phyloP scores from a whole-genome alignment of 805 yeast genomes.

The Metschnikowia aberdeeniae region DNA sequence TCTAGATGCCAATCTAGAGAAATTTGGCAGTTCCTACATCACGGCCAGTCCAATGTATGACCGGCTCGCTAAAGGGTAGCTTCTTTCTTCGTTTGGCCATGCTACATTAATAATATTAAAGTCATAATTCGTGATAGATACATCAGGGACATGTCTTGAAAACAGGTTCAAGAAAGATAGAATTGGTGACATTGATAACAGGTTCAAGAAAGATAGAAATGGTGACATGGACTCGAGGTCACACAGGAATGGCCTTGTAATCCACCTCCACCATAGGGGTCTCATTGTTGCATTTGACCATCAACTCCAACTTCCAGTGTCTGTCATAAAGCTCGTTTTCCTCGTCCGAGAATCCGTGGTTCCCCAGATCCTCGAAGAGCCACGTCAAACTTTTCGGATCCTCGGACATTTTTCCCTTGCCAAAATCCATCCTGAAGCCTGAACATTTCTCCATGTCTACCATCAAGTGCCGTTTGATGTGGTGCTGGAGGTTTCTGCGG shows the following conservation, averaged over 20 bases:
- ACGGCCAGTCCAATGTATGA: slow-evolving; percentile 39
- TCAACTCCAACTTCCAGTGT: slow-evolving; percentile 63
- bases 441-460: slow-evolving; percentile 59
- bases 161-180: neutral
- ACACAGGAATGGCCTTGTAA: slow-evolving; percentile 51
- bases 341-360: slow-evolving; percentile 51
- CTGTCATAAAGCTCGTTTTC: slow-evolving; percentile 43
- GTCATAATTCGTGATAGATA: neutral
- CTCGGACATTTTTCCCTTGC: slow-evolving; percentile 45
- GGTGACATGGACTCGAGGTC: neutral
- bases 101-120: neutral
- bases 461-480: slow-evolving; percentile 64
- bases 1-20: slow-evolving; percentile 42
- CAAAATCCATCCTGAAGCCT: slow-evolving; percentile 54
- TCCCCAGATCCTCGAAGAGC: slow-evolving; percentile 57
- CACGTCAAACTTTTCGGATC: slow-evolving; percentile 53
- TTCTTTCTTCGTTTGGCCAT: neutral
- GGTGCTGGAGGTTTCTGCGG: slow-evolving; percentile 71
- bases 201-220: neutral
- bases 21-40: slow-evolving; percentile 33
- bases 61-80: slow-evolving; percentile 19
- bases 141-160: neutral
- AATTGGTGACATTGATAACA: neutral
- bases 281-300: slow-evolving; percentile 61
- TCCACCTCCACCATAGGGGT: slow-evolving; percentile 66